Evolutionary conservation across 2,329 filamentous ascomycete species (phyloP), one percentile per base, ranked within the genome.

Genomic region (Diaporthe amygdali): DNA sequence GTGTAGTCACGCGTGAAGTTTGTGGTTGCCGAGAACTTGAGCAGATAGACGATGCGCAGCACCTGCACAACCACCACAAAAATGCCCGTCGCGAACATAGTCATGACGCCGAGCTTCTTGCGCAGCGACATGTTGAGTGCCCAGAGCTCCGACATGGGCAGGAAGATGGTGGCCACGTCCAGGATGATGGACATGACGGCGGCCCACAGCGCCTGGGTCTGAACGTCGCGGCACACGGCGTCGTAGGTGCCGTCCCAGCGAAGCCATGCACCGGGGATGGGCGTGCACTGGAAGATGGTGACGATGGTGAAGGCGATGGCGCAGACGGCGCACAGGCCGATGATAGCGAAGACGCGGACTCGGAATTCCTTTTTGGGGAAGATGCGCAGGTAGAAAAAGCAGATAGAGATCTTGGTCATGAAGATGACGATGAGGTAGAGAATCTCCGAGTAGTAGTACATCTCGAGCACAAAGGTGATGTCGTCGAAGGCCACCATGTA

Each of bases 151-250:
- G 78, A 77, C 70, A 84, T 78, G 2, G 83, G 83, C 7, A 85
- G 74, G 6, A 78, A 74, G 67, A 81, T 82, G 44, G 82, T 81
- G 30, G 82, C 66, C 15, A 84, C 64, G 74, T 84, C 81, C 15
- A 82, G 83, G 41, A 81, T 52, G 67, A 84, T 83, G 74, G 83
- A 83, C 25, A 82, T 74, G 6, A 78, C 80, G 0, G 82, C 82
- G 68, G 83, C 81, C 54, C 78, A 76, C 30, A 83, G 56, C 17
- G 54, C 67, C 17, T 49, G 56, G 2, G 17, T 17, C 32, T 61
- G 55, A 22, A 63, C 27, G 34, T 34, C 15, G 54, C 41, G 56
- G 46, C 67, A 69, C 51, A 8, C 20, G 30, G 51, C 41, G 5
- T 15, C 2, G 34, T 59, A 59, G 15, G 46, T 47, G n/a, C 44